These are phyloP conservation scores for Paracoccidioides brasiliensis DNA, from an alignment of 2,329 filamentous ascomycete species.

Conservation along the genomic window DNA sequence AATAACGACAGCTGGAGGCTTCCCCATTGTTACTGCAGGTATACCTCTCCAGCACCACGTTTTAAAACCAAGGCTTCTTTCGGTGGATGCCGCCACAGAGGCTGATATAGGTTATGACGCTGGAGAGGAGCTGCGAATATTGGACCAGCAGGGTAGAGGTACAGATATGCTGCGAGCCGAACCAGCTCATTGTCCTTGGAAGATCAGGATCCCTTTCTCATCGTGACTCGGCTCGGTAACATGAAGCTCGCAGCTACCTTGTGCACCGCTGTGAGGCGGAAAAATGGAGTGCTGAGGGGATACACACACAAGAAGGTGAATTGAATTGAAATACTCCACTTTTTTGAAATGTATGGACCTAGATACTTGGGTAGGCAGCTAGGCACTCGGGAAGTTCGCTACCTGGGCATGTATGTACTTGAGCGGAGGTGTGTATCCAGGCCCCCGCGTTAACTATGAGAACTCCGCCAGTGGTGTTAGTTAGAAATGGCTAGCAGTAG, in stretches of 20 bases:
- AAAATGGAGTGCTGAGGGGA: neutral
- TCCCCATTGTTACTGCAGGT: slow-evolving; percentile 18
- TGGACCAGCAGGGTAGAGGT: neutral
- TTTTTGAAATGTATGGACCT: too few species aligned
- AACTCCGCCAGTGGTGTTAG: too few species aligned
- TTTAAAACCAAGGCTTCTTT: neutral
- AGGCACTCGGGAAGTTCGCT: too few species aligned
- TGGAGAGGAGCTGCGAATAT: too few species aligned
- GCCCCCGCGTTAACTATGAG: too few species aligned
- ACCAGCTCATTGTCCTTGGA: slow-evolving; percentile 1
- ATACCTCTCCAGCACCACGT: neutral
- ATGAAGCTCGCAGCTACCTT: neutral
- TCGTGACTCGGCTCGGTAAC: neutral
- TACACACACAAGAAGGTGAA: neutral
- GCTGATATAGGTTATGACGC: neutral
- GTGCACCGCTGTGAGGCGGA: neutral
- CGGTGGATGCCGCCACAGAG: neutral
- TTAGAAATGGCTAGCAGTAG: too few species aligned
- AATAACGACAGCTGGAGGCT: slow-evolving; percentile 30
- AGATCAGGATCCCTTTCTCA: neutral
- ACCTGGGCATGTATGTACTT: too few species aligned
- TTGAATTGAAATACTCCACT: neutral
- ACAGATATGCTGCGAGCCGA: neutral
- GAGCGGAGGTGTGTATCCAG: too few species aligned
- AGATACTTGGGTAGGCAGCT: too few species aligned